Evolutionary conservation across 1,284 basidiomycete genomes (phyloP), one percentile per base, ranked within the genome.

Genomic region (Dichomitus squalens): DNA sequence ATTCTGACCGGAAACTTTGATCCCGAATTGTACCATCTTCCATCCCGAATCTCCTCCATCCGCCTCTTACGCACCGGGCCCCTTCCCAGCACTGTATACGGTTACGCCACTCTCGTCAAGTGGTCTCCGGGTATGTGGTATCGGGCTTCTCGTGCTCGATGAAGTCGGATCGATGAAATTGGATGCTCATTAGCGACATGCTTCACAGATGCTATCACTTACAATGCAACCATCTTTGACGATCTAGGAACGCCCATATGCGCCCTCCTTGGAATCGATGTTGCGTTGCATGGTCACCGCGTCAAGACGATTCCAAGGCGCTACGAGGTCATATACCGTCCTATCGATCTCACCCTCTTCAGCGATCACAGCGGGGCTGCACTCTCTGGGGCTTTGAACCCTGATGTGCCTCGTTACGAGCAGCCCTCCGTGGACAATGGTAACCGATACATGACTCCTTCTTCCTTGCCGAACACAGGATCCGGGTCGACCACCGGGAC

Each of bases 1-100:
- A 38, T 34, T 2, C 41, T 75, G 25, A 69, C 65, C 9, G 62
- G 57, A 7, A 64, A 59, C 52, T 23, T 40, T 9, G 66, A 72
- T 43, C 38, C 41, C 4, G 59, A 66, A 31, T 53, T 56, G 1
- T 73, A 72, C 49, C 72, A 69, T 53, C 61, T 74, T 8, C 73
- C 72, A 9, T 65, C 69, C 7, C 53, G 52, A 18, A 41, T 72
- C 7, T 53, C 53, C 4, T 60, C 55, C 16, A 39, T 67, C 35
- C 58, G 53, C 4, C 38, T 67, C 11, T 52, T 62, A 12, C 38
- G 53, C n/a, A 25, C 27, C 4, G 47, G 57, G 25, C 56, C 54
- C 1, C 54, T 64, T 14, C 60, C 64, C 7, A 46, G 56, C 18
- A 53, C 46, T 4, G 36, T 70, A 20, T 68, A 51, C 27, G 55